Evolutionary conservation across 805 yeast species (phyloP), one percentile per base, ranked within the genome.

Genomic region (Spathaspora passalidarum): DNA sequence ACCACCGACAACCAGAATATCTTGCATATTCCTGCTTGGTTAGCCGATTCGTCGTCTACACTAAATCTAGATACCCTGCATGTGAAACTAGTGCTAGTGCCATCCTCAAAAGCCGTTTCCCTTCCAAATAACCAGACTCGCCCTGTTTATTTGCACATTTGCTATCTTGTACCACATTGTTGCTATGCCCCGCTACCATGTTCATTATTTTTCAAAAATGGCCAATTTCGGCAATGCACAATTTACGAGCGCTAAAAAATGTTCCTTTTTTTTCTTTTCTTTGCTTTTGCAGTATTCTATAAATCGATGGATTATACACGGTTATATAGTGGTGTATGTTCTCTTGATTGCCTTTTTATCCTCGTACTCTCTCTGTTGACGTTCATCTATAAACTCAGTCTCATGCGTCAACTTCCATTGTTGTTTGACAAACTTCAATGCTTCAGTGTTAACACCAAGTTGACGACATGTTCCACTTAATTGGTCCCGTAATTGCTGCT

Each of bases 401-500:
- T 77, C 82, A 60, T 92, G 98, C 37, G 73, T 75, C 59, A 83
- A 65, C 48, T 81, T 80, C 96, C 97, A 91, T 63, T 86, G 89
- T 38, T 76, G 79, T 59, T 81, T 83, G 49, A 87, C 65, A 55
- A 80, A 86, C 54, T 78, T 80, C 62, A 94, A 71, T 3, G 96
- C 97, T 50, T 87, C 91, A 16, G 88, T 72, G 58, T 94, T 94
- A 69, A 78, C 84, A 8, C 97, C 98, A 39, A 94, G 72, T 48
- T 79, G 84, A 39, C 76, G 71, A 13, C 78, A 70, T 17, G 80
- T 80, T 2, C 60, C 55, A 40, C 68, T 66, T 43, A 94, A 69
- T 44, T 80, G 79, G 0, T 46, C 54, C 50, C 96, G 76, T 46
- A 94, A 69, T 53, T 80, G 80, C 7, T 63, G 61, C 56, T 84